A percentile compares a stretch with the other conserved stretches of the same genome.
Evolutionary conservation across 495 filamentous ascomycete genomes (phyloP).

Genomic region (Penicillium angulare): DNA sequence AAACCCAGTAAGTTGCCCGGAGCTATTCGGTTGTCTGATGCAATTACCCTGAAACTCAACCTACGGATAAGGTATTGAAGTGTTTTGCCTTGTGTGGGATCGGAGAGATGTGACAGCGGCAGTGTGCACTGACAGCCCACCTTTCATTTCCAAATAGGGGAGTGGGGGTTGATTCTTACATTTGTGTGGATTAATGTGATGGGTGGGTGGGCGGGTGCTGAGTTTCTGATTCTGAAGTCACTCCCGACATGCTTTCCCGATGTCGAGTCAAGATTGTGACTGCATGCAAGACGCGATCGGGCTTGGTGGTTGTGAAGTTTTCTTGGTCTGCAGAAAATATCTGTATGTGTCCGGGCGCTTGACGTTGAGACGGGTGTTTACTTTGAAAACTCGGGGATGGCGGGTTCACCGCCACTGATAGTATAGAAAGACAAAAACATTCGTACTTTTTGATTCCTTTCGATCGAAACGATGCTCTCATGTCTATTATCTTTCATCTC

Average conservation of each 20-base stretch:
- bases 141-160: not conserved
- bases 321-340: constrained; percentile 1
- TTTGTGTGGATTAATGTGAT: not conserved
- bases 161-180: not conserved
- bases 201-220: no score
- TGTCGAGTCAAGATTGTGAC: constrained; percentile 1
- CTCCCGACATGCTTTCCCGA: not conserved
- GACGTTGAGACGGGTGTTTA: not conserved
- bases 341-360: not conserved
- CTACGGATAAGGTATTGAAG: constrained; percentile 4
- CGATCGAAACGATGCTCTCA: no score
- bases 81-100: constrained; percentile 10
- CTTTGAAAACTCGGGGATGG: not conserved
- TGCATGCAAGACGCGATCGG: not conserved
- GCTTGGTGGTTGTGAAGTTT: not conserved
- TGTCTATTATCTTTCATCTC: no score
- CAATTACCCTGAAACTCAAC: constrained; percentile 27
- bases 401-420: constrained; percentile 1
- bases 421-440: not conserved
- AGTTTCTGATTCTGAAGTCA: no score
- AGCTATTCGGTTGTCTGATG: constrained; percentile 19
- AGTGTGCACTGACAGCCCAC: constrained; percentile 1
- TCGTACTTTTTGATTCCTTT: no score
- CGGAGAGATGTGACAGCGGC: constrained; percentile 25
- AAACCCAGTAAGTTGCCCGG: constrained; percentile 10